Evolutionary conservation across 1,284 basidiomycete genomes (phyloP).

Genomic region (Tranzscheliella williamsii): DNA sequence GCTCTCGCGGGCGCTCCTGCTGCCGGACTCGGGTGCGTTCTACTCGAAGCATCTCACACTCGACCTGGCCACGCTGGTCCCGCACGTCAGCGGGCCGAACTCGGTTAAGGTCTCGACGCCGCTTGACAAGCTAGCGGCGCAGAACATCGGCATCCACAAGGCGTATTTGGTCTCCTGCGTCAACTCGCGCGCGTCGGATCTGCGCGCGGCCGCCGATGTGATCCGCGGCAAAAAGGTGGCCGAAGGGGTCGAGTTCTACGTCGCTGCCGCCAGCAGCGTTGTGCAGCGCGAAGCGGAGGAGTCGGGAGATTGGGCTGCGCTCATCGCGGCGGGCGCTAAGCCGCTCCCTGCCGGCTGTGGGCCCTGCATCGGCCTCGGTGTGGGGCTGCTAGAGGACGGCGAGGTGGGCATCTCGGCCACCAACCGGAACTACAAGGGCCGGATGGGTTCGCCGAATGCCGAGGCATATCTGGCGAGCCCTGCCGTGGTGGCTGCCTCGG

Average conservation of each 20-base stretch:
- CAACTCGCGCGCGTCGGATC: constrained; percentile 93
- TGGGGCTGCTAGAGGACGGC: constrained; percentile 88
- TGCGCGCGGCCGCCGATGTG: constrained; percentile 86
- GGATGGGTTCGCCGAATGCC: constrained; percentile 95
- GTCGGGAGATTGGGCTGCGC: constrained; percentile 82
- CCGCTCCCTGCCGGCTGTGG: constrained; percentile 93
- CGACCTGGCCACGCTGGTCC: constrained; percentile 89
- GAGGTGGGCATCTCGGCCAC: constrained; percentile 95
- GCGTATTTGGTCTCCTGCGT: constrained; percentile 98
- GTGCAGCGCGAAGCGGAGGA: constrained; percentile 88
- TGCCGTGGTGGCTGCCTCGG: constrained; percentile 93
- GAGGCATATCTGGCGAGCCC: constrained; percentile 94
- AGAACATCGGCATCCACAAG: constrained; percentile 85
- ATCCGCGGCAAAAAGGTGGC: constrained; percentile 83
- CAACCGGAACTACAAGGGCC: constrained; percentile 97
- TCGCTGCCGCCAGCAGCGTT: constrained; percentile 88
- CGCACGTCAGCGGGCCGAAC: constrained; percentile 95
- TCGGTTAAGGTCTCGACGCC: constrained; percentile 95
- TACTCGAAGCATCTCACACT: constrained; percentile 89
- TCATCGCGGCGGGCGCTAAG: constrained; percentile 85
- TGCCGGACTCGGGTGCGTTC: constrained; percentile 76
- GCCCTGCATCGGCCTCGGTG: constrained; percentile 94
- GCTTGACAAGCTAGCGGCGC: constrained; percentile 75
- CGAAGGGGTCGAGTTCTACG: constrained; percentile 88
- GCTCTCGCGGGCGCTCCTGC: constrained; percentile 67